Conservation (phyloP, 805 yeast genomes). For the Metschnikowia proteae region DNA sequence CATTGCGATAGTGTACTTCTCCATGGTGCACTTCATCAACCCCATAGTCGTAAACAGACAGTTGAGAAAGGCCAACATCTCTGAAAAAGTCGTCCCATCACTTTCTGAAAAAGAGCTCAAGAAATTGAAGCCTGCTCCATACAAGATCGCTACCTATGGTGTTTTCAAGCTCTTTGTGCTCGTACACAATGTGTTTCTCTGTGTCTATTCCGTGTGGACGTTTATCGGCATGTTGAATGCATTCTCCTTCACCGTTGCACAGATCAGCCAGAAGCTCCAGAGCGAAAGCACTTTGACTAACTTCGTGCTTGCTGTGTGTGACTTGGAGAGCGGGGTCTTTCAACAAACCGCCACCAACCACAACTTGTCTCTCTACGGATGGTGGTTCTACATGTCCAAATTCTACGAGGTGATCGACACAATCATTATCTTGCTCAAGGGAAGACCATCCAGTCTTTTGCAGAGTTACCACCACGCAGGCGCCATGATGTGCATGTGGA, state of each 20-base stretch:
- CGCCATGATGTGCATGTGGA: slow-evolving; percentile 80
- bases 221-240: slow-evolving; percentile 60
- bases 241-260: slow-evolving; percentile 39
- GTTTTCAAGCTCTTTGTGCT: slow-evolving; percentile 54
- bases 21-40: slow-evolving; percentile 53
- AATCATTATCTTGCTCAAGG: slow-evolving; percentile 60
- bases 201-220: slow-evolving; percentile 69
- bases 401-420: slow-evolving; percentile 73
- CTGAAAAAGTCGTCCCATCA: slow-evolving; percentile 17
- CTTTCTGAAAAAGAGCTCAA: slow-evolving; percentile 24
- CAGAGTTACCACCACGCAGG: slow-evolving; percentile 79
- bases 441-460: slow-evolving; percentile 59
- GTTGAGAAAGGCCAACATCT: slow-evolving; percentile 24
- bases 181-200: slow-evolving; percentile 57
- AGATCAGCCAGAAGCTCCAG: slow-evolving; percentile 11
- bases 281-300: slow-evolving; percentile 32
- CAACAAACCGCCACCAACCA: slow-evolving; percentile 17
- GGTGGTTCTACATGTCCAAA: slow-evolving; percentile 65
- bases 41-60: slow-evolving; percentile 46
- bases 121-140: slow-evolving; percentile 52
- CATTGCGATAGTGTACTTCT: slow-evolving; percentile 56
- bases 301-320: slow-evolving; percentile 62
- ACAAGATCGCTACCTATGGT: slow-evolving; percentile 39
- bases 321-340: slow-evolving; percentile 58
- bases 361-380: slow-evolving; percentile 55